Evolutionary conservation across 2,329 filamentous ascomycete genomes (phyloP), one percentile per base, ranked within the genome.

Genomic region (Ophioceras dolichostomum): DNA sequence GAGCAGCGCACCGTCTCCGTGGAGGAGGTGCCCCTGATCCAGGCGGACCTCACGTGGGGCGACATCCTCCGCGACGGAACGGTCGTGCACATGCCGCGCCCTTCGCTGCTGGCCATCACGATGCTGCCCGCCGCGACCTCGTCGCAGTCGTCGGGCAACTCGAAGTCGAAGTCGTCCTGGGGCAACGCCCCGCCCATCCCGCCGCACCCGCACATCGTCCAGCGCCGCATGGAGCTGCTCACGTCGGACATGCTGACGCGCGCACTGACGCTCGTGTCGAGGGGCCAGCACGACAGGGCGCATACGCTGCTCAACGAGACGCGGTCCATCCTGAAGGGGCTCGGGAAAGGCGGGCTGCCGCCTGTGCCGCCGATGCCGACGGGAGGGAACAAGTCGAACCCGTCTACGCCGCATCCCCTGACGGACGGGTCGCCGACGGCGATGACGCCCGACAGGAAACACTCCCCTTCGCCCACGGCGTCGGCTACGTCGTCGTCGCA

Each of bases 241-340:
- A 96, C 91, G 3, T 96, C 89, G 2, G 91, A 98, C 56, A 98
- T 98, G 91, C 73, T 98, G 44, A 94, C 86, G 7, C 73, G 91
- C 41, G 88, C 91, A 12, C 65, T 98, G 42, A 94, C 87, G 0
- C 72, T 98, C 16, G 88, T 96, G 16, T 85, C 85, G 42, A 77
- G 87, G 27, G 86, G 85, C 24, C 89, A 96, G 59, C 85, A 95
- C 54, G 91, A 98, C 51, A 82, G 88, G 26, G 91, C 88, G 0
- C 83, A 94, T 48, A 93, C 94, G 39, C 74, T 98, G 4, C 70
- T 98, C 27, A 84, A 82, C 45, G 91, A 98, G 64, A 98, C 91
- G 4, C 75, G 89, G 27, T 93, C 85, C 38, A 98, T 98, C 41
- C 69, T 98, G 38, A 95, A 95, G 61, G 91, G 91, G 4, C 75